A percentile compares a stretch with the other conserved stretches of the same genome.
phyloP scores from a whole-genome alignment of 2,329 filamentous ascomycete genomes.

The Aspergillus neotritici region DNA sequence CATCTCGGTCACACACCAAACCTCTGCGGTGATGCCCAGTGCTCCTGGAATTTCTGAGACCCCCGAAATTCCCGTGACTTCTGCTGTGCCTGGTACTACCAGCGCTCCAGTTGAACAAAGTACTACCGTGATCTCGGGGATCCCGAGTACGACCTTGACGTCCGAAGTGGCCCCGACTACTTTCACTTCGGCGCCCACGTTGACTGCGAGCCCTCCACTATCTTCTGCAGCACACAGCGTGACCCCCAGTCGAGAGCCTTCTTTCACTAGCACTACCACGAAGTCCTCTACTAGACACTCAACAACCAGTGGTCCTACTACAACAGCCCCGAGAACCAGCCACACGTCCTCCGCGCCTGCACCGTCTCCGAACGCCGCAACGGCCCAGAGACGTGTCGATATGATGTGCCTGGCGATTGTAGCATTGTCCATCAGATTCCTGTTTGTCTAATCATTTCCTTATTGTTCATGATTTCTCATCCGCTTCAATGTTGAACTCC shows the following conservation, averaged over 20 bases:
- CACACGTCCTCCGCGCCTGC: constrained; percentile 4
- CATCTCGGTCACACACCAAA: background rate
- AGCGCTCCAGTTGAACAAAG: background rate
- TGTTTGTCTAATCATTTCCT: background rate
- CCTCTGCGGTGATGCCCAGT: constrained; percentile 2
- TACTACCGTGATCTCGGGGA: background rate
- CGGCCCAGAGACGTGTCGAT: background rate
- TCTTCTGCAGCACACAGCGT: background rate
- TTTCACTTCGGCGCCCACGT: background rate
- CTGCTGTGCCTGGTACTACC: constrained; percentile 2
- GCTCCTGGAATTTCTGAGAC: background rate
- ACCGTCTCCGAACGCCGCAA: constrained; percentile 18
- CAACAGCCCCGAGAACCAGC: background rate
- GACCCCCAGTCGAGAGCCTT: background rate
- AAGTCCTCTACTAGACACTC: background rate
- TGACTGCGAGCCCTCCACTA: background rate
- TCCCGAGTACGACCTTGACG: background rate
- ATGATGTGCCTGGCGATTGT: constrained; percentile 4
- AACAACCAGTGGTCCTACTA: background rate
- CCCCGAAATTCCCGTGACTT: background rate
- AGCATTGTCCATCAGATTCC: constrained; percentile 1
- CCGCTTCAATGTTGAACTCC: too few species aligned
- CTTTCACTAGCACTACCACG: background rate
- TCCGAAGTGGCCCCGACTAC: background rate
- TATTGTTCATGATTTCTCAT: too few species aligned